Percentiles rank a stretch among this genome's conserved stretches.
Evolutionary conservation across 345 rosid genomes (phyloP).

Genomic region (Eucalyptus dawsonii): DNA sequence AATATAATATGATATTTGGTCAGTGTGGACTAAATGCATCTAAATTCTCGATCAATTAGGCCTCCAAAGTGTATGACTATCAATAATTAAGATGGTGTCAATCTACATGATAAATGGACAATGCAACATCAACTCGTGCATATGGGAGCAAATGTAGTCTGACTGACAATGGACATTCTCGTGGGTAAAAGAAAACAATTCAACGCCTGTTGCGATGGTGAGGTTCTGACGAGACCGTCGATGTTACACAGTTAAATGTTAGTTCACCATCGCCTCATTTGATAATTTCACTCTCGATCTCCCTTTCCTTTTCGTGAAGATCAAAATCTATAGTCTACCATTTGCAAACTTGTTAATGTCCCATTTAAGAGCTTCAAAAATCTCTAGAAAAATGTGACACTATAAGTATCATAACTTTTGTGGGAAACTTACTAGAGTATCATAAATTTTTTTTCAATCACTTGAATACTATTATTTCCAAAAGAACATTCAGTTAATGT

Average conservation of each 20-base stretch:
- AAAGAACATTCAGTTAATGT: too few species aligned
- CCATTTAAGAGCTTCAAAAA: neutral
- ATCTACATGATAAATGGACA: neutral
- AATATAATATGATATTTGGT: neutral
- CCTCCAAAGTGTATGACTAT: neutral
- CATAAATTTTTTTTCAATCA: neutral
- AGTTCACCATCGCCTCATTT: neutral
- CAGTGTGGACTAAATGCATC: neutral
- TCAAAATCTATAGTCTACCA: neutral
- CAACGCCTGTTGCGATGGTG: neutral
- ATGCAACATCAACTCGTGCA: neutral
- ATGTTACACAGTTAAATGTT: neutral
- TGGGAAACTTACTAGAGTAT: too few species aligned
- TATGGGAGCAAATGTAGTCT: neutral
- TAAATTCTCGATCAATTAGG: neutral
- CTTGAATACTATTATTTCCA: neutral
- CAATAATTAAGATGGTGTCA: neutral
- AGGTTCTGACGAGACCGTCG: neutral
- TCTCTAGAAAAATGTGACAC: neutral
- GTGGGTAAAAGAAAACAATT: neutral
- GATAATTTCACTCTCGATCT: neutral
- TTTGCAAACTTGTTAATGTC: neutral
- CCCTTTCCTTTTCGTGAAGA: neutral
- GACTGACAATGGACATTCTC: neutral
- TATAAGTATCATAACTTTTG: too few species aligned